Conservation (phyloP, 768 basidiomycete species). For the Filobasidium wieringae region DNA sequence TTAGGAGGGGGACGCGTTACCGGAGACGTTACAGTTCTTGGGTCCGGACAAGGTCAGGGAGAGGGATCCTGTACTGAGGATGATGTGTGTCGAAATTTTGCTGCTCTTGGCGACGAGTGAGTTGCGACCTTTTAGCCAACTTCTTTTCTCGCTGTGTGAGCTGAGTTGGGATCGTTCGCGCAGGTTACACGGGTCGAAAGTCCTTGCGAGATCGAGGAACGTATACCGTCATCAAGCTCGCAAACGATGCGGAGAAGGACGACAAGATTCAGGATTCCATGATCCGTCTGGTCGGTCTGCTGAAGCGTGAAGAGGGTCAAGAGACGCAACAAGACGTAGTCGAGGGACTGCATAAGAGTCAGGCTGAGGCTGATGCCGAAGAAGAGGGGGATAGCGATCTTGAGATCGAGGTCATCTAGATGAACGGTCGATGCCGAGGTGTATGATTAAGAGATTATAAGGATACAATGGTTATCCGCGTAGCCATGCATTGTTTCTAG, state of each 20-base stretch:
- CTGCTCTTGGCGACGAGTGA: conserved; percentile 68
- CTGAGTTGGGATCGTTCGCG: neutral
- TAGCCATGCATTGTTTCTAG: conserved; percentile 31
- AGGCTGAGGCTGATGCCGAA: conserved; percentile 40
- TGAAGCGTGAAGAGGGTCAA: conserved; percentile 43
- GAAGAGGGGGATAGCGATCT: conserved; percentile 64
- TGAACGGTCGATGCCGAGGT: neutral
- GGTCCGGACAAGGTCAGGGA: conserved; percentile 76
- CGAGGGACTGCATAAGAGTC: conserved; percentile 44
- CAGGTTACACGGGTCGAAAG: conserved; percentile 69
- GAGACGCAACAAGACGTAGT: conserved; percentile 42
- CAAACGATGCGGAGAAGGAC: conserved; percentile 66
- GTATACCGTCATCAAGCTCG: conserved; percentile 68
- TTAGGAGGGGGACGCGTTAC: conserved; percentile 80
- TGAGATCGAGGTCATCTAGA: conserved; percentile 48
- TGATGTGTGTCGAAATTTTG: conserved; percentile 79
- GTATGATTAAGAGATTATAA: neutral
- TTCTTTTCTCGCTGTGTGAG: neutral
- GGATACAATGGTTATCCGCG: conserved; percentile 18
- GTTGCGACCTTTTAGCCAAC: neutral
- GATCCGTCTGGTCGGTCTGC: conserved; percentile 72
- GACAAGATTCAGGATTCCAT: conserved; percentile 75
- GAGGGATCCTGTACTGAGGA: conserved; percentile 57
- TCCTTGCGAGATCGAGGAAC: conserved; percentile 66
- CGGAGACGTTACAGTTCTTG: conserved; percentile 71